A percentile compares a stretch with the other conserved stretches of the same genome.
phyloP scores from a whole-genome alignment of 768 basidiomycete species.

The Phanerochaete carnosa region DNA sequence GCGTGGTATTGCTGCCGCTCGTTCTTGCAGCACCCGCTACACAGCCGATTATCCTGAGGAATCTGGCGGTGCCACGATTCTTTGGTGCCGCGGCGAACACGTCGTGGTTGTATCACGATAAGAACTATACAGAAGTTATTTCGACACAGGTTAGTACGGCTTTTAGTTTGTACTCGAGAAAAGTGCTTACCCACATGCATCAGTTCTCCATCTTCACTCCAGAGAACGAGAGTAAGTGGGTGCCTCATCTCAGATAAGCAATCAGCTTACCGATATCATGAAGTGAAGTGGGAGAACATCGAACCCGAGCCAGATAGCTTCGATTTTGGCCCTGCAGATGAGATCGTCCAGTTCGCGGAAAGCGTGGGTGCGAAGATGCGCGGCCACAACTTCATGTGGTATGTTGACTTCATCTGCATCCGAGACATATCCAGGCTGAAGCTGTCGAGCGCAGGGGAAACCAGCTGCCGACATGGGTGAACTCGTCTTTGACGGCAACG shows the following conservation, averaged over 20 bases:
- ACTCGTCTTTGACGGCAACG: slow-evolving; percentile 8
- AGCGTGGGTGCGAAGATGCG: slow-evolving; percentile 11
- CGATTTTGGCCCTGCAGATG: slow-evolving; percentile 8
- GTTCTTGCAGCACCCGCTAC: not conserved
- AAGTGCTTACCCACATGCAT: not conserved
- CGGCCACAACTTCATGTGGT: slow-evolving; percentile 14
- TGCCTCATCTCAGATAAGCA: not conserved
- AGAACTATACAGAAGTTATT: slow-evolving; percentile 9
- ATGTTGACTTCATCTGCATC: not conserved
- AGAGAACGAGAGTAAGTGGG: slow-evolving; percentile 13
- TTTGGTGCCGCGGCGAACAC: slow-evolving; percentile 14
- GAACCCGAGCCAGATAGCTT: slow-evolving; percentile 10
- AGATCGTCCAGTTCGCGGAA: slow-evolving; percentile 11
- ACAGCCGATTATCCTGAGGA: slow-evolving; percentile 7
- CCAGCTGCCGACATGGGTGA: slow-evolving; percentile 14
- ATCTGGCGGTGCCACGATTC: slow-evolving; percentile 10
- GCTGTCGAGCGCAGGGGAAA: slow-evolving; percentile 3
- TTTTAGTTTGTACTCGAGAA: not conserved
- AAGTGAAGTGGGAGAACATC: slow-evolving; percentile 15
- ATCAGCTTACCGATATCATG: not conserved
- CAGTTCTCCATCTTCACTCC: slow-evolving; percentile 14
- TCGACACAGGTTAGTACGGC: slow-evolving; percentile 4
- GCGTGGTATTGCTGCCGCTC: not conserved
- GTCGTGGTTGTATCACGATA: slow-evolving; percentile 10
- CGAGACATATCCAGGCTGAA: not conserved